A percentile compares a stretch with the other conserved stretches of the same genome.
phyloP scores from a whole-genome alignment of 2,329 filamentous ascomycete species.

The Aspergillus fumigatus region DNA sequence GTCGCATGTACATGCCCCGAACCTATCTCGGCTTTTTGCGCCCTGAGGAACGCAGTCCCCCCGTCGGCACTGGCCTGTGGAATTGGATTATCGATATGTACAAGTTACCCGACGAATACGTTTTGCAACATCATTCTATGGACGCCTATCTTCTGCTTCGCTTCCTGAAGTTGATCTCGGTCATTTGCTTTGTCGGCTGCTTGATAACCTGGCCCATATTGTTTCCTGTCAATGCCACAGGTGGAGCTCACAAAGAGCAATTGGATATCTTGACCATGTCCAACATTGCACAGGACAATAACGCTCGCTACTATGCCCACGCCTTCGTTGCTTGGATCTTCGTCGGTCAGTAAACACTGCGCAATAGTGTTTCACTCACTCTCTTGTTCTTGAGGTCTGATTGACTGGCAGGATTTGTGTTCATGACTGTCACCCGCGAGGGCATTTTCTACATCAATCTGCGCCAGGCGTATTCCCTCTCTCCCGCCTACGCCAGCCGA shows the following conservation, averaged over 20 bases:
- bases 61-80: conserved; percentile 57
- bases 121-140: conserved; percentile 85
- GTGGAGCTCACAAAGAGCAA: conserved; percentile 59
- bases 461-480: conserved; percentile 85
- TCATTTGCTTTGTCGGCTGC: conserved; percentile 79
- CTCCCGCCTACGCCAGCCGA: conserved; percentile 75
- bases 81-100: conserved; percentile 67
- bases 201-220: conserved; percentile 82
- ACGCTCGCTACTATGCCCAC: conserved; percentile 75
- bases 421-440: conserved; percentile 83
- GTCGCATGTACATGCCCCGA: conserved; percentile 51
- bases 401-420: conserved; percentile 59
- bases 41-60: conserved; percentile 53
- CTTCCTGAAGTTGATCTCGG: conserved; percentile 72
- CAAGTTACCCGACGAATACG: conserved; percentile 66
- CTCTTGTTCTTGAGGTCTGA: neutral
- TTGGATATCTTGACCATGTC: conserved; percentile 75
- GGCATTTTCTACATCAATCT: conserved; percentile 89
- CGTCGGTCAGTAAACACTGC: conserved; percentile 47
- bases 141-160: conserved; percentile 89
- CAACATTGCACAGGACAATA: conserved; percentile 58
- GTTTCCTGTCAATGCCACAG: conserved; percentile 84
- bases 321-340: conserved; percentile 76
- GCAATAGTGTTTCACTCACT: neutral
- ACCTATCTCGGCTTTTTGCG: conserved; percentile 52